Evolutionary conservation across 2,329 filamentous ascomycete genomes (phyloP).

Genomic region (Fusarium lyarnte): DNA sequence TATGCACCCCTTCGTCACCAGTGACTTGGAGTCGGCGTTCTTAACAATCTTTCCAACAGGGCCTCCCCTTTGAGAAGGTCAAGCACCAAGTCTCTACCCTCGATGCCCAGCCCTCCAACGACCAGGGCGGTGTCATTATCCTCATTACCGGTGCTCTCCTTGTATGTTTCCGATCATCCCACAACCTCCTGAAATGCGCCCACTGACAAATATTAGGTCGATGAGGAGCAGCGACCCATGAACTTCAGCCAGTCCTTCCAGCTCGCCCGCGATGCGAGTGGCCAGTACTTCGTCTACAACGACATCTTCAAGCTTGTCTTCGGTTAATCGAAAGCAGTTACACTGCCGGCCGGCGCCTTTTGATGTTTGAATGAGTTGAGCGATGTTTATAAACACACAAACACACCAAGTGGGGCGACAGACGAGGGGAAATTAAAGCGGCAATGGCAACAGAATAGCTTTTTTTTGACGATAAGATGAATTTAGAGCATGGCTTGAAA

Average conservation of each 20-base stretch:
- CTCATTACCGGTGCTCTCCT: constrained; percentile 87
- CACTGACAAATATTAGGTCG: constrained; percentile 67
- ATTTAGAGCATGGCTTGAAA: constrained; percentile 29
- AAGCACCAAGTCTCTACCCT: constrained; percentile 79
- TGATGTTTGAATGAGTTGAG: constrained; percentile 3
- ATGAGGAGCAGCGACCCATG: constrained; percentile 87
- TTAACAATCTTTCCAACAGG: constrained; percentile 56
- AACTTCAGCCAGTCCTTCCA: constrained; percentile 93
- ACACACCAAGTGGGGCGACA: constrained; percentile 27
- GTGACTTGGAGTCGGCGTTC: background rate
- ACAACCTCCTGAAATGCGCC: background rate
- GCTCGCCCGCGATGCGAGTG: constrained; percentile 72
- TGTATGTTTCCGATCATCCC: constrained; percentile 61
- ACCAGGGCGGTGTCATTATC: constrained; percentile 77
- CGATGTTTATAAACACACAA: constrained; percentile 16
- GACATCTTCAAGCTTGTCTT: constrained; percentile 94
- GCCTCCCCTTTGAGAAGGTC: constrained; percentile 83
- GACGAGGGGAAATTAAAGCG: constrained; percentile 31
- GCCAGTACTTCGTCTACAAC: constrained; percentile 89
- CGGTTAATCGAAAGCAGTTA: constrained; percentile 51
- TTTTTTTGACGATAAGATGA: constrained; percentile 39
- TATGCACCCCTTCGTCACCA: constrained; percentile 56
- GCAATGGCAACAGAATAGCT: constrained; percentile 26
- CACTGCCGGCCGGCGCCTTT: constrained; percentile 1
- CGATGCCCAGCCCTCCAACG: constrained; percentile 81